These are phyloP conservation scores for Scleroderma bovista DNA, from an alignment of 768 basidiomycete species.

Conservation along the genomic window DNA sequence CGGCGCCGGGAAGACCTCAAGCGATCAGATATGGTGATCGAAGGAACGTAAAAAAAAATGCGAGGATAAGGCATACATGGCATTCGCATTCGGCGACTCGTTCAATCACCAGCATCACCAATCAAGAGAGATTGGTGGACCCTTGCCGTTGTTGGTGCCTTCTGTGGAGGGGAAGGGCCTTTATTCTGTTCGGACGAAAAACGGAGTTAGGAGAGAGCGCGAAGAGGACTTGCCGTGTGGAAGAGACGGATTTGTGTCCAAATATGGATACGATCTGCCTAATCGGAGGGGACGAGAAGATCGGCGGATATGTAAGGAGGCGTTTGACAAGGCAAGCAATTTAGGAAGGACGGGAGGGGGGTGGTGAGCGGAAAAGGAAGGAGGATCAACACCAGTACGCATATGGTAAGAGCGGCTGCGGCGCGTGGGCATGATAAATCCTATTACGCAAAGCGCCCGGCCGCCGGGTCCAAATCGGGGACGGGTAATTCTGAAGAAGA, in stretches of 20 bases:
- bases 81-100: too few relatives aligned
- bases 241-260: slow-evolving; percentile 6
- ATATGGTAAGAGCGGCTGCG: slow-evolving; percentile 14
- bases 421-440: slow-evolving; percentile 6
- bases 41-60: slow-evolving; percentile 4
- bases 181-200: too few relatives aligned
- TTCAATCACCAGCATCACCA: too few relatives aligned
- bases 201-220: too few relatives aligned
- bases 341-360: slow-evolving; percentile 5
- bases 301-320: slow-evolving; percentile 32
- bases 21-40: not conserved
- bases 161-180: too few relatives aligned
- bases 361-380: slow-evolving; percentile 13
- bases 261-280: slow-evolving; percentile 17
- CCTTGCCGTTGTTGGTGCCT: too few relatives aligned
- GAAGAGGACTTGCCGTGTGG: too few relatives aligned
- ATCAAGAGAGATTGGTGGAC: too few relatives aligned
- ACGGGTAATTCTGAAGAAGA: slow-evolving; percentile 6
- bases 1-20: slow-evolving; percentile 4
- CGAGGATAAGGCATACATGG: not conserved
- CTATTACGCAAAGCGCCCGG: slow-evolving; percentile 13
- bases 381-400: slow-evolving; percentile 26
- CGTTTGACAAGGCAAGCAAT: slow-evolving; percentile 2
- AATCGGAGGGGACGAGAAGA: slow-evolving; percentile 26
- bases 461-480: slow-evolving; percentile 12